A percentile compares a stretch with the other conserved stretches of the same genome.
phyloP scores from a whole-genome alignment of 148 eudicot genomes.

The Amaranthus cruentus region DNA sequence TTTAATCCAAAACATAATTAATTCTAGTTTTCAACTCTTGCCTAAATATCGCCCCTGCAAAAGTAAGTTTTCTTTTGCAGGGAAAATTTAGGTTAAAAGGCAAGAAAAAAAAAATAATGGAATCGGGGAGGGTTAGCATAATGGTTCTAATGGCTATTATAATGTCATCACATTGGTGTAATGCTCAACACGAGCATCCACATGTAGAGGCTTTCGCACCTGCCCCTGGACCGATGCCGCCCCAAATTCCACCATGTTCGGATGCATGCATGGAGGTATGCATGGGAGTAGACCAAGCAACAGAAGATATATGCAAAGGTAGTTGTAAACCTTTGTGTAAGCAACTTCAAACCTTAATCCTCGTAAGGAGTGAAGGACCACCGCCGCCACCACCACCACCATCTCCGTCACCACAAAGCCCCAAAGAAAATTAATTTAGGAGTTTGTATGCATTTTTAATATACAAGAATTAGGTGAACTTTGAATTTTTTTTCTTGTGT shows the following conservation, averaged over 20 bases:
- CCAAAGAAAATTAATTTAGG: background rate
- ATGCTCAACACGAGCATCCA: background rate
- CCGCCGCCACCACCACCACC: slow-evolving; percentile 7
- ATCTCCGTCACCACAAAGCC: background rate
- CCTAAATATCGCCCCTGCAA: slow-evolving; percentile 7
- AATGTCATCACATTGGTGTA: background rate
- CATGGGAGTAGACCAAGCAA: slow-evolving; percentile 1
- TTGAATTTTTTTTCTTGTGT: background rate
- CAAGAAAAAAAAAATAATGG: slow-evolving; percentile 1
- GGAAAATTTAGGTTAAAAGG: background rate
- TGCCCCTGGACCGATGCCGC: background rate
- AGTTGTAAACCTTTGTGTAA: slow-evolving; percentile 11
- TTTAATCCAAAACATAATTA: too few relatives aligned
- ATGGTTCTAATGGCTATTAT: background rate
- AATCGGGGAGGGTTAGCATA: background rate
- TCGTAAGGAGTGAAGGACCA: background rate
- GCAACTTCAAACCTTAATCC: background rate
- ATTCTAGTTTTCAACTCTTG: background rate
- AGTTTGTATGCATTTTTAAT: background rate
- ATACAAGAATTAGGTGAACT: background rate
- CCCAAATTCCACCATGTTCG: background rate
- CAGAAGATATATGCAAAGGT: background rate
- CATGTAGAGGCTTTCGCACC: background rate
- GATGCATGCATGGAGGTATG: slow-evolving; percentile 15
- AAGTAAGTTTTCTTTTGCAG: background rate